phyloP scores from a whole-genome alignment of 306 rosid species.

The Trichosanthes truncata region DNA sequence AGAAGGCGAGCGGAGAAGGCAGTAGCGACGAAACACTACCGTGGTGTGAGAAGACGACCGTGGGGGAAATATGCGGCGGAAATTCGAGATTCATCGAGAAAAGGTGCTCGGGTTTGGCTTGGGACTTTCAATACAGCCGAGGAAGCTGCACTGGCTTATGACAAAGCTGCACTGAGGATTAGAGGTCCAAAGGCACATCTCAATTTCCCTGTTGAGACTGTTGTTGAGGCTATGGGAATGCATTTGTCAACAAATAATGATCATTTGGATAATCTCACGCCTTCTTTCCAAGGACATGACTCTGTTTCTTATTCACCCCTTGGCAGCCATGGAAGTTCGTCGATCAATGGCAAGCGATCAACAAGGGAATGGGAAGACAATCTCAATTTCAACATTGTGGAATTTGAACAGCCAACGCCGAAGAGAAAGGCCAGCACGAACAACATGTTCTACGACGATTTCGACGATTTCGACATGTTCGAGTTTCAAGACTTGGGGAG shows the following conservation, averaged over 20 bases:
- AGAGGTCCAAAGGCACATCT: conserved; percentile 72
- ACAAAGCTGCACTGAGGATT: conserved; percentile 85
- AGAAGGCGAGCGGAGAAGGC: conserved; percentile 15
- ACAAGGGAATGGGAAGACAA: conserved; percentile 30
- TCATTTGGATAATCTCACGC: not conserved
- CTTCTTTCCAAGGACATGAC: not conserved
- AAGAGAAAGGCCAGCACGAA: conserved; percentile 33
- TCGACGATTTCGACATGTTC: conserved; percentile 43
- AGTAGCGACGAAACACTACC: conserved; percentile 35
- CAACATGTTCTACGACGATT: conserved; percentile 23
- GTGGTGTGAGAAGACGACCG: conserved; percentile 92
- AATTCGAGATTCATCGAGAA: conserved; percentile 68
- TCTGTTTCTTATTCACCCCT: not conserved
- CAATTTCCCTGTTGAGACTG: conserved; percentile 66
- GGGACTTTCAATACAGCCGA: conserved; percentile 87
- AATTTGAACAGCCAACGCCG: conserved; percentile 22
- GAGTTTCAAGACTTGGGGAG: conserved; percentile 80
- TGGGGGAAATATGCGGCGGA: conserved; percentile 99
- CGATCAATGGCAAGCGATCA: conserved; percentile 27
- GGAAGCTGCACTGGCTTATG: conserved; percentile 94
- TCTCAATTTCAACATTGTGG: conserved; percentile 10
- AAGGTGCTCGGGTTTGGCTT: conserved; percentile 88
- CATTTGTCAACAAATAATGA: not conserved
- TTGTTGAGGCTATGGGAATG: conserved; percentile 28
- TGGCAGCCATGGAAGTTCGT: not conserved